Evolutionary conservation across 2,329 filamentous ascomycete genomes (phyloP).

Genomic region (Xylariaceae sp.): DNA sequence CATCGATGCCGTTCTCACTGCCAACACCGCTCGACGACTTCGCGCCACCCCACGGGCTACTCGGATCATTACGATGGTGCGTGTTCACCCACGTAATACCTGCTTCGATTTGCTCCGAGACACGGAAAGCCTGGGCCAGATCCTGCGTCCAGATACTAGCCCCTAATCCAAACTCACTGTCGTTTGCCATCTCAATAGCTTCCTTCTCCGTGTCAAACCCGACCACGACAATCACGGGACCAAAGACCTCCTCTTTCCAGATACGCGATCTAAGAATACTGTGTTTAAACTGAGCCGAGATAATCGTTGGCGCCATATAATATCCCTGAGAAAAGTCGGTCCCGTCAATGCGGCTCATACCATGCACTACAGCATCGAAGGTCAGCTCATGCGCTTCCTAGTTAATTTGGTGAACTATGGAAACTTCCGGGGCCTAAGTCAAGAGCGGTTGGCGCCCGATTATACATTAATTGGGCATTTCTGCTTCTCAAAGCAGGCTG

Average conservation of each 20-base stretch:
- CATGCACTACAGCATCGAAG: too few species aligned
- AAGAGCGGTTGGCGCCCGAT: too few species aligned
- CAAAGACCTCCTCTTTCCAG: conserved; percentile 81
- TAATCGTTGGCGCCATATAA: conserved; percentile 80
- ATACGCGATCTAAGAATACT: conserved; percentile 72
- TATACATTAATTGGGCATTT: too few species aligned
- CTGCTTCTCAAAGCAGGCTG: too few species aligned
- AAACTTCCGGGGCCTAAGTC: too few species aligned
- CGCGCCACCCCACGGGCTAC: conserved; percentile 70
- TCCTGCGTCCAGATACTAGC: conserved; percentile 77
- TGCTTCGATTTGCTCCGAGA: conserved; percentile 70
- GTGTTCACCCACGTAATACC: conserved; percentile 63
- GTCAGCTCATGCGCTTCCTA: too few species aligned
- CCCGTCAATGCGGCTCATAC: conserved; percentile 52
- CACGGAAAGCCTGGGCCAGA: conserved; percentile 72
- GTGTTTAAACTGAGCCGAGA: conserved; percentile 56
- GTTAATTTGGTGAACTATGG: too few species aligned
- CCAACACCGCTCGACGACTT: conserved; percentile 67
- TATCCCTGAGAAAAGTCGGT: conserved; percentile 61
- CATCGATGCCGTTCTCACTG: conserved; percentile 72
- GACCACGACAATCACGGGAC: conserved; percentile 74
- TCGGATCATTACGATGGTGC: conserved; percentile 73
- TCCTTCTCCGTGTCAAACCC: conserved; percentile 76
- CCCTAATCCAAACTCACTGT: conserved; percentile 75
- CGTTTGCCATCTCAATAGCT: conserved; percentile 71